Evolutionary conservation across 2,329 filamentous ascomycete genomes (phyloP), one percentile per base, ranked within the genome.

Genomic region (Aulographum hederae): DNA sequence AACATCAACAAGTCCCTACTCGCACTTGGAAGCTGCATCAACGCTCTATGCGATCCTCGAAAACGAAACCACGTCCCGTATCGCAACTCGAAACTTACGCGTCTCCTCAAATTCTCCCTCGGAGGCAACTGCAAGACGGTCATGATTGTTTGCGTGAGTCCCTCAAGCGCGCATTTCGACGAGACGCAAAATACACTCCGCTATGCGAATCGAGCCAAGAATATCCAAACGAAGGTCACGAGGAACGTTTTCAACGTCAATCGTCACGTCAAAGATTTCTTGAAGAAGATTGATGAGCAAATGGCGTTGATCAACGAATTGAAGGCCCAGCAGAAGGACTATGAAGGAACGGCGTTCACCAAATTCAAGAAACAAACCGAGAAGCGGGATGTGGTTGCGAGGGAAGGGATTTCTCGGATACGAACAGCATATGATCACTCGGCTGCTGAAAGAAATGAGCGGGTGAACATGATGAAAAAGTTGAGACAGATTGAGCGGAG

Each of bases 1-100:
- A 98, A 98, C 55, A 98, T 98, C 69, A 98, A 98, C 69, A 94
- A 95, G 50, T 98, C 89, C 2, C 65, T 98, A 3, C 71, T 98
- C 12, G 86, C 89, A 0, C 61, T 98, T 6, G 89, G 89, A 38
- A 86, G 86, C 54, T 98, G 89, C 57, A 98, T 98, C 64, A 98
- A 98, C 46, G 91, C 89, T 4, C 72, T 98, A 12, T 98, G 89
- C 57, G 89, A 98, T 48, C 73, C 80, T 4, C 72, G 82, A 32
- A 92, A 89, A 57, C 77, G 73, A 41, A 89, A 91, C 42, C 89
- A 98, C 53, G 79, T 98, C 11, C 89, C 89, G 1, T 98, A 98
- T 58, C 73, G 89, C 44, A 95, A 98, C 58, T 95, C 86, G 40
- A 98, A 95, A 48, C 73, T 98, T 33, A 98, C 89, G 0, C 75